A percentile compares a stretch with the other conserved stretches of the same genome.
phyloP scores from a whole-genome alignment of 352 stramenopile genomes.

The Phytophthora tentaculata region DNA sequence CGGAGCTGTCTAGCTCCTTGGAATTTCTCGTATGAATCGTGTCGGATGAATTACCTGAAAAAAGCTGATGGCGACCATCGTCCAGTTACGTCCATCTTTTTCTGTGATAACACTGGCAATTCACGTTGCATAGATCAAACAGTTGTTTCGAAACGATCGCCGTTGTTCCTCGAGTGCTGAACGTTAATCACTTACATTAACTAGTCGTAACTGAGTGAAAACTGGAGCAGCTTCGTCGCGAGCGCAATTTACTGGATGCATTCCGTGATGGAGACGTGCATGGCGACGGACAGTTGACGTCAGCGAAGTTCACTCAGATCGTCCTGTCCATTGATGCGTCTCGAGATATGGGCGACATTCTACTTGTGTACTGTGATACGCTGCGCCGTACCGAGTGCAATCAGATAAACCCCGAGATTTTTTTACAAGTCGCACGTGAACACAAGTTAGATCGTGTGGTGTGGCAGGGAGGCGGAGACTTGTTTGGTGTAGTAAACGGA shows the following conservation, averaged over 20 bases:
- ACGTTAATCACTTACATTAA: slow-evolving; percentile 77
- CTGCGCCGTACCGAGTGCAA: slow-evolving; percentile 67
- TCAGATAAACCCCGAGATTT: slow-evolving; percentile 60
- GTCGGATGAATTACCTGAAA: slow-evolving; percentile 48
- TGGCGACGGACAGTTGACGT: slow-evolving; percentile 78
- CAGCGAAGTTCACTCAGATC: slow-evolving; percentile 81
- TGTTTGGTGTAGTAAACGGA: slow-evolving; percentile 74
- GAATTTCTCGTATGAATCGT: slow-evolving; percentile 84
- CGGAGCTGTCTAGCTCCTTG: slow-evolving; percentile 65
- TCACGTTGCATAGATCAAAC: slow-evolving; percentile 17
- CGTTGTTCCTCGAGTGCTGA: slow-evolving; percentile 61
- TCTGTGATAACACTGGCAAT: slow-evolving; percentile 6
- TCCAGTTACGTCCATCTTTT: slow-evolving; percentile 6
- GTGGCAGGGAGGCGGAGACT: slow-evolving; percentile 72
- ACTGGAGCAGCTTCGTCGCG: slow-evolving; percentile 70
- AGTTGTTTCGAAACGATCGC: slow-evolving; percentile 46
- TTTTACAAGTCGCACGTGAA: slow-evolving; percentile 78
- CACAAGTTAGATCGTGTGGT: slow-evolving; percentile 75
- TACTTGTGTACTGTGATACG: slow-evolving; percentile 87
- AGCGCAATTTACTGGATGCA: slow-evolving; percentile 67
- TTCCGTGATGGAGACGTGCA: slow-evolving; percentile 85
- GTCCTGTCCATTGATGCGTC: slow-evolving; percentile 46
- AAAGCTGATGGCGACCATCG: slow-evolving; percentile 21
- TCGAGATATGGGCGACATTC: slow-evolving; percentile 63
- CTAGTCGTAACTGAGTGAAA: slow-evolving; percentile 73